These are phyloP conservation scores for Rhypophila decipiens DNA, from an alignment of 495 filamentous ascomycete species.

Conservation along the genomic window DNA sequence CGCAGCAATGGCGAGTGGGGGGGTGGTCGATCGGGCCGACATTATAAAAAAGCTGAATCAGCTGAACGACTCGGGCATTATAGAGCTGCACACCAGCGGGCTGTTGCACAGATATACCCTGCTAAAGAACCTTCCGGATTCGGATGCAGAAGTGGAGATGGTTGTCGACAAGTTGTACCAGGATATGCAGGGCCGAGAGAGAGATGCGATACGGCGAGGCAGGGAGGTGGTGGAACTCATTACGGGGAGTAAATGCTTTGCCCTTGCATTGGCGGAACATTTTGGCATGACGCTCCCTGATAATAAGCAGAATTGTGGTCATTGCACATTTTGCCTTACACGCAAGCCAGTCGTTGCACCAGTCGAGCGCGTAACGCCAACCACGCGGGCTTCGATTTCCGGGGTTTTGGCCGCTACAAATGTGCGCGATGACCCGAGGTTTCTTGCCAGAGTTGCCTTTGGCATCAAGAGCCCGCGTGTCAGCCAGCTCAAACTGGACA, in stretches of 20 bases:
- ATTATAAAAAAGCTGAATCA: conserved; percentile 45
- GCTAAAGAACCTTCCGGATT: conserved; percentile 36
- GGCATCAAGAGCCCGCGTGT: conserved; percentile 51
- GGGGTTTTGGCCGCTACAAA: conserved; percentile 31
- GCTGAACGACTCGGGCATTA: conserved; percentile 33
- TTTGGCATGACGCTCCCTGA: conserved; percentile 47
- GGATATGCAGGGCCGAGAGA: conserved; percentile 43
- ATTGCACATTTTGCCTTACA: conserved; percentile 48
- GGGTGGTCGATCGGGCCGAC: conserved; percentile 28
- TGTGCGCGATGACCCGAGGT: conserved; percentile 48
- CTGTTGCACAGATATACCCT: conserved; percentile 46
- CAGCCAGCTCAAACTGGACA: conserved; percentile 35
- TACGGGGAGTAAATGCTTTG: conserved; percentile 41
- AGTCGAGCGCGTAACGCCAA: conserved; percentile 10
- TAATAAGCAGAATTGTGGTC: conserved; percentile 36
- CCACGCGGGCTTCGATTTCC: conserved; percentile 31
- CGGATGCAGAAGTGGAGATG: conserved; percentile 24
- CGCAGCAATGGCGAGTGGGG: conserved; percentile 7
- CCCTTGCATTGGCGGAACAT: conserved; percentile 41
- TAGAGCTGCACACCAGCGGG: conserved; percentile 42
- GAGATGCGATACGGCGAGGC: conserved; percentile 40
- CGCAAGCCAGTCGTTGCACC: conserved; percentile 29
- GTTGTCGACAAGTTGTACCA: conserved; percentile 38
- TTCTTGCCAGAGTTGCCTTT: conserved; percentile 50
- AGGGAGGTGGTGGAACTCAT: conserved; percentile 44